Base-by-base conservation (phyloP, 2,329 filamentous ascomycete genomes). In the Aschersonia sp. region DNA sequence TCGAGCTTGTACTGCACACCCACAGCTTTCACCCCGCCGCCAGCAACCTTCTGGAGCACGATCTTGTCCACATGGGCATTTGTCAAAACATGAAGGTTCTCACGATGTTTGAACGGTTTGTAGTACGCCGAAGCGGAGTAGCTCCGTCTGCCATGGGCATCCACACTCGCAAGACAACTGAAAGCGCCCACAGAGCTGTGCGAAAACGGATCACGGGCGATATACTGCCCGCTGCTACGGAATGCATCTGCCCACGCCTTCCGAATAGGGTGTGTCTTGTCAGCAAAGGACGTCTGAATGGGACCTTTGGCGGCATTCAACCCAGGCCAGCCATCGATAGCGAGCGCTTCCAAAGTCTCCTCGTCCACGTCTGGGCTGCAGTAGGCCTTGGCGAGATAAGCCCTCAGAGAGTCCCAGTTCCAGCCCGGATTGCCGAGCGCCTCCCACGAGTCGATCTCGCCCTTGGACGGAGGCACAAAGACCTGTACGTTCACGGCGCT, bases 211-310 rank as follows among this genome's bases (percentile, higher is more conserved):
- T 67, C 63, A 5, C 51, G 51, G 30, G 54, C 58, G 51, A 60
- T 54, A 29, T 58, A 47, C 2, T 63, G 51, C 5, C 61, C 61
- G 5, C 62, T 55, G 6, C 50, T 54, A 7, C 54, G 53, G 48
- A 66, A 67, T 2, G 61, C 60, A 41, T 63, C 50, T 31, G 61
- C 53, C 65, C 65, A 67, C 1, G 61, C 61, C 35, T 58, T 52
- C 48, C 65, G 62, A 45, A 56, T 55, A 5, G 53, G 38, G 9
- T 63, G 62, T 9, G 31, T 35, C 41, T 7, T n/a, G 32, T 48
- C 30, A 6, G 32, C 41, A n/a, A 48, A 48, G 32, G 46, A 48
- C 5, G 42, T 29, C 20, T 48, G 40, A 1, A 48, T 28, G 3
- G 30, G 46, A 5, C 46, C 46, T 5, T 46, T 48, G 35, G 40